Percentiles rank a stretch among this genome's conserved stretches.
Evolutionary conservation across 257 asterid genomes (phyloP).

Genomic region (Echites panduratus): DNA sequence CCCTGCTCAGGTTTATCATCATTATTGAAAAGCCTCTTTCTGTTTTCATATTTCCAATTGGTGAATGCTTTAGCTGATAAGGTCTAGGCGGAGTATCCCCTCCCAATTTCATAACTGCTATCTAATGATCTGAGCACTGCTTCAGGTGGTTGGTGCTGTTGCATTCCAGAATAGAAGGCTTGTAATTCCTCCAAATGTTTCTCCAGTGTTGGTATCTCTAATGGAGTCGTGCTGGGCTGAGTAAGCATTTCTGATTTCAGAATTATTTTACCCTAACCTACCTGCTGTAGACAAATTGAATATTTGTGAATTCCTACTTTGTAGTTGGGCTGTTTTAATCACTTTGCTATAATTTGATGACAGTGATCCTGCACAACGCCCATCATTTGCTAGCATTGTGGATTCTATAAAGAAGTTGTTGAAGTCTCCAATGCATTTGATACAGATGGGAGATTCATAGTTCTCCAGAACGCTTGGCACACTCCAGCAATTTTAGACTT

Average conservation of each 20-base stretch:
- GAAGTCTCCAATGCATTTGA: slow-evolving; percentile 70
- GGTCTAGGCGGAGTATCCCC: neutral
- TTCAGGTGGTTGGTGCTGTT: slow-evolving; percentile 96
- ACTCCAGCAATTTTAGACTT: neutral
- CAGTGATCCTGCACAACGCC: slow-evolving; percentile 78
- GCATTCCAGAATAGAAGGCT: slow-evolving; percentile 95
- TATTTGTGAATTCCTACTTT: neutral
- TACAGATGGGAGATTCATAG: slow-evolving; percentile 57
- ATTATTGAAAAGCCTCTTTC: neutral
- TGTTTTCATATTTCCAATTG: neutral
- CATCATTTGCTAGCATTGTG: slow-evolving; percentile 57
- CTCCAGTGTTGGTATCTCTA: slow-evolving; percentile 63
- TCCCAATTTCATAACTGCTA: neutral
- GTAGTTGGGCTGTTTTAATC: too few species aligned
- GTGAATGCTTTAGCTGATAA: neutral
- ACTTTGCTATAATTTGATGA: neutral
- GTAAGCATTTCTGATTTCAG: slow-evolving; percentile 38
- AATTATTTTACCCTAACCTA: neutral
- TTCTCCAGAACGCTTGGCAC: slow-evolving; percentile 4
- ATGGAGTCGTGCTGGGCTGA: slow-evolving; percentile 97
- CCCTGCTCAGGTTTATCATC: slow-evolving; percentile 71
- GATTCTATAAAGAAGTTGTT: slow-evolving; percentile 72
- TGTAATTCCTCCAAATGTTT: slow-evolving; percentile 55
- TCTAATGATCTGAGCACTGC: neutral
- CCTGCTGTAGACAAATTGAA: neutral